Base-by-base conservation (phyloP, 345 rosid genomes). In the Geranium rotundifolium region DNA sequence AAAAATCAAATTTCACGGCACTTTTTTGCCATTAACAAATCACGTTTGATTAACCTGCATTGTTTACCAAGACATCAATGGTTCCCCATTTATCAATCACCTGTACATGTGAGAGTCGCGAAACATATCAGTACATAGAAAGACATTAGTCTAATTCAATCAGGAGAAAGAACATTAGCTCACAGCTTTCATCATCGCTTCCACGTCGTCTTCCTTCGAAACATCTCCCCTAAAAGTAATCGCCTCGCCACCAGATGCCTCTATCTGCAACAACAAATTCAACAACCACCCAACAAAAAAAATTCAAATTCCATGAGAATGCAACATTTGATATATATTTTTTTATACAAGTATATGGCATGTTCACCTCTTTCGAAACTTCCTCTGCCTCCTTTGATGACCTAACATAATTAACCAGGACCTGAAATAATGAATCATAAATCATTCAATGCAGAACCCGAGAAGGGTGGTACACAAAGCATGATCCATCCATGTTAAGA, bases 41-140 rank as follows among this genome's bases (percentile, higher is more conserved):
- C n/a, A n/a, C n/a, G n/a, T n/a, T n/a, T n/a, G n/a, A n/a, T n/a
- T 56, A 67, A 93, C 99, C 99, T 73, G 99, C 99, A 79, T 95
- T 95, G 80, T 95, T 95, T 52, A 95, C 66, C 81, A 95, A 77
- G 27, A 95, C 75, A 69, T 95, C 97, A 74, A 95, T 77, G 0
- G 99, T 95, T 81, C 97, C 99, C 96, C 97, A 95, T 23, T 82
- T 79, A 76, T 90, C 93, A 61, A 81, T 71, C 68, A 92, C 99
- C 99, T 95, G 85, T 74, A 77, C 64, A 67, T 58, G 60, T 37
- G 29, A 62, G 50, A 67, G 67, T 58, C 64, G 59, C 50, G 23
- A 68, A 70, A 57, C 54, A 65, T 19, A 10, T 1, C 20, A 60
- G 2, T 46, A 27, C 41, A 50, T 56, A 46, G 46, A 34, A 58